Evolutionary conservation across 2,329 filamentous ascomycete species (phyloP), one percentile per base, ranked within the genome.

Genomic region (Verruconis gallopava): DNA sequence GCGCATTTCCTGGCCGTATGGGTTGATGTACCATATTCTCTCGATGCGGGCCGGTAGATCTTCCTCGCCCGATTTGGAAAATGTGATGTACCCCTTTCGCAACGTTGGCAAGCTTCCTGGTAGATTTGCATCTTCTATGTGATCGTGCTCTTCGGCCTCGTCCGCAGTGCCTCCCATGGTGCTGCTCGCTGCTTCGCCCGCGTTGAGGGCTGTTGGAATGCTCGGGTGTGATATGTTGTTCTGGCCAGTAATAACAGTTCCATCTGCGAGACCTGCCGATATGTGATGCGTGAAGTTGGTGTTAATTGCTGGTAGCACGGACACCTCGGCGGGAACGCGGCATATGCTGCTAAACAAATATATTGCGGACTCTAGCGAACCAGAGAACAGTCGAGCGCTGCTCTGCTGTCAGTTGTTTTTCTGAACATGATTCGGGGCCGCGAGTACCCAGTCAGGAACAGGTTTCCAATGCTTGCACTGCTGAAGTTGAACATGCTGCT

Each of bases 211-310:
- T 0, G 78, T 82, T 0, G 77, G 77, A 30, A 71, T 75, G 34
- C 77, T 79, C 0, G 86, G 86, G 53, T 94, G 88, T 1, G 81
- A 88, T 51, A 94, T 94, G 55, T 84, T 81, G 58, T 95, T 95
- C 57, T 96, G 91, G 0, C 89, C 89, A 0, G 83, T 82, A 51
- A 96, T 93, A 19, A 81, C 66, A 1, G 75, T 77, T 5, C 83
- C 85, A 56, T 94, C 75, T 14, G 68, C 66, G 0, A 96, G 69
- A 0, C 82, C 81, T 2, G 86, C 89, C 4, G 82, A 85, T 50
- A 96, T 96, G 60, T 96, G 89, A 53, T 93, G 84, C 0, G 85
- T 85, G 65, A 95, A 95, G 59, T 94, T 96, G 48, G 82, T 86
- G 66, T 94, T 93, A 51, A 96, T 84, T 3, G 84, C 85, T 0